These are phyloP conservation scores for Hypoxylon sp. DNA, from an alignment of 2,329 filamentous ascomycete genomes.

Conservation along the genomic window DNA sequence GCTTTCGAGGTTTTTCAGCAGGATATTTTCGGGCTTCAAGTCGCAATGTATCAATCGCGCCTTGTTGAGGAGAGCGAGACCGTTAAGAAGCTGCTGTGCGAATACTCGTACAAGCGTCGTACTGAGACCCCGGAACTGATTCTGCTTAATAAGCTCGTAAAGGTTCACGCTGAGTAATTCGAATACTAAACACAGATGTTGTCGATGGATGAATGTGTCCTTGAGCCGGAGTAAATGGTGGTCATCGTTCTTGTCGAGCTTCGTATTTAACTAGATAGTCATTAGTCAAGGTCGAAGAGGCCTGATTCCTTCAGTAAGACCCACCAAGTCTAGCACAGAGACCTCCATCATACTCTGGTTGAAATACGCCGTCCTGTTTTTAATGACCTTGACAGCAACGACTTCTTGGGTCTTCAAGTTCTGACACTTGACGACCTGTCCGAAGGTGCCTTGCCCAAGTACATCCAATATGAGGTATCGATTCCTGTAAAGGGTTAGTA, in stretches of 20 bases:
- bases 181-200: slow-evolving; percentile 96
- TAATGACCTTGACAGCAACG: slow-evolving; percentile 98
- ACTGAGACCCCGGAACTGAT: slow-evolving; percentile 97
- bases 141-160: slow-evolving; percentile 99
- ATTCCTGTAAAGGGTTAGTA: slow-evolving; percentile 70
- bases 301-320: slow-evolving; percentile 3
- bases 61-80: slow-evolving; percentile 92
- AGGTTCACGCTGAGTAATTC: slow-evolving; percentile 97
- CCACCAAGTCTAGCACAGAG: slow-evolving; percentile 92
- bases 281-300: slow-evolving; percentile 53
- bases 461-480: slow-evolving; percentile 98
- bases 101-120: slow-evolving; percentile 98
- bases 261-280: slow-evolving; percentile 83
- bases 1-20: slow-evolving; percentile 97
- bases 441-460: slow-evolving; percentile 96
- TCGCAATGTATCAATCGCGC: slow-evolving; percentile 98
- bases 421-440: slow-evolving; percentile 98
- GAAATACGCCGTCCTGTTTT: slow-evolving; percentile 98
- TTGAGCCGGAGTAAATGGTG: slow-evolving; percentile 95
- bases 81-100: slow-evolving; percentile 95
- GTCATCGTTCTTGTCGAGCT: slow-evolving; percentile 99
- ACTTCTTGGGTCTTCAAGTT: slow-evolving; percentile 99
- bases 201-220: slow-evolving; percentile 97
- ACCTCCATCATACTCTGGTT: slow-evolving; percentile 99
- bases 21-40: slow-evolving; percentile 96